Percentiles rank a stretch among this genome's conserved stretches.
Evolutionary conservation across 495 filamentous ascomycete species (phyloP).

Genomic region (Bathelium albidoporum): DNA sequence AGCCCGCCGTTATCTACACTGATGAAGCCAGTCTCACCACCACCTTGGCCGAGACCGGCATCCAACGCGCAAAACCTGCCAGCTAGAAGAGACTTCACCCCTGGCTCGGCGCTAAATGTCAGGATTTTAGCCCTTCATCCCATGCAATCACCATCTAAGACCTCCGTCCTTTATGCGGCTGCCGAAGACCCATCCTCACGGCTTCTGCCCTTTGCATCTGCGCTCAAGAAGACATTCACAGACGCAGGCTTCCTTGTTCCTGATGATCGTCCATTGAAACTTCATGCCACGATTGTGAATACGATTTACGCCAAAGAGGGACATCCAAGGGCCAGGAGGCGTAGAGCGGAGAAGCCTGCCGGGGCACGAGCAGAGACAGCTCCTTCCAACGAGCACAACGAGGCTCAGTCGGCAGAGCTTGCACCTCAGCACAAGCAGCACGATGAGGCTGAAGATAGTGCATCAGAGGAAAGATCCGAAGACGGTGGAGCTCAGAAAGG

Average conservation of each 20-base stretch:
- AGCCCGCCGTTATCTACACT: slow-evolving; percentile 4
- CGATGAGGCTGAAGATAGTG: neutral
- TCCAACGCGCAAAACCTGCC: neutral
- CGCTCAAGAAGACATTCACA: slow-evolving; percentile 49
- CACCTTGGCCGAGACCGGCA: neutral
- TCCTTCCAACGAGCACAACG: neutral
- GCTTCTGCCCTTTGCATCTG: slow-evolving; percentile 53
- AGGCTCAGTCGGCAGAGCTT: neutral
- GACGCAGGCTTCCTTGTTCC: slow-evolving; percentile 49
- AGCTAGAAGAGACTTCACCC: neutral
- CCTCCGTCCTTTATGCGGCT: slow-evolving; percentile 46
- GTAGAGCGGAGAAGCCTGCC: neutral
- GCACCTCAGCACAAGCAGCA: neutral
- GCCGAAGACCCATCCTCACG: slow-evolving; percentile 47
- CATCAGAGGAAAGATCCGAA: neutral
- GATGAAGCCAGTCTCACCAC: slow-evolving; percentile 9
- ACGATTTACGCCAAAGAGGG: slow-evolving; percentile 61
- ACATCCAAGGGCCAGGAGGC: slow-evolving; percentile 18
- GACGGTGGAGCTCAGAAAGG: neutral
- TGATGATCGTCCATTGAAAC: slow-evolving; percentile 55
- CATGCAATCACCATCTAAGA: slow-evolving; percentile 31
- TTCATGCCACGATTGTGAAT: slow-evolving; percentile 83
- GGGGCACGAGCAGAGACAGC: neutral
- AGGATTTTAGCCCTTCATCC: slow-evolving; percentile 25
- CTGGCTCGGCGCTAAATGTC: slow-evolving; percentile 13